These are phyloP conservation scores for Aechmea fasciata DNA, from an alignment of 176 grass and related monocot species.

Conservation along the genomic window DNA sequence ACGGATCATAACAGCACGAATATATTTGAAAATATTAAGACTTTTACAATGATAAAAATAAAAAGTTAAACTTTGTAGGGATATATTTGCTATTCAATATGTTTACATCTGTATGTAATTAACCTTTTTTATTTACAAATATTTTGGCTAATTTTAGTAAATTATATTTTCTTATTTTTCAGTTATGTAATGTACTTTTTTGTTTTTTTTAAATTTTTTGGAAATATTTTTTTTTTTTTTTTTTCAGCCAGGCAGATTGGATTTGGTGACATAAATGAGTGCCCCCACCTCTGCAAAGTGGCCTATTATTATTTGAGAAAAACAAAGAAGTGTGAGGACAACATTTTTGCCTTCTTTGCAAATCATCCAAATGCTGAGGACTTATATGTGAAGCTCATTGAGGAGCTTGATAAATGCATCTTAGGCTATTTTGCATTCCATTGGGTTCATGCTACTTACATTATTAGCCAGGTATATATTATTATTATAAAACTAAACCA, in stretches of 20 bases:
- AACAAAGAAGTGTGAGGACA: conserved; percentile 54
- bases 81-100: too few relatives aligned
- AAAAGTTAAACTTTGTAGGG: too few relatives aligned
- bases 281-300: conserved; percentile 50
- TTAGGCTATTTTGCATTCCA: conserved; percentile 96
- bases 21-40: too few relatives aligned
- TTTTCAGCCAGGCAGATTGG: conserved; percentile 70
- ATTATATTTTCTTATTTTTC: conserved; percentile 1
- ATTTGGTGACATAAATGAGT: conserved; percentile 46
- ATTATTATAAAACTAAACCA: background rate
- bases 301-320: conserved; percentile 61
- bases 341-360: conserved; percentile 67
- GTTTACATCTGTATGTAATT: too few relatives aligned
- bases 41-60: too few relatives aligned
- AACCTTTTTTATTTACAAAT: too few relatives aligned
- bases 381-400: conserved; percentile 59
- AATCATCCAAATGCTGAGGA: conserved; percentile 51
- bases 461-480: conserved; percentile 54
- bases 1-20: too few relatives aligned
- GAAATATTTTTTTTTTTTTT: background rate
- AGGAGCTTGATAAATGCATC: conserved; percentile 86
- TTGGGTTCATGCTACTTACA: conserved; percentile 52
- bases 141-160: background rate
- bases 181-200: background rate
- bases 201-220: background rate